A percentile compares a stretch with the other conserved stretches of the same genome.
Evolutionary conservation across 208 protist species (phyloP).

Genomic region (Leishmania turanica): DNA sequence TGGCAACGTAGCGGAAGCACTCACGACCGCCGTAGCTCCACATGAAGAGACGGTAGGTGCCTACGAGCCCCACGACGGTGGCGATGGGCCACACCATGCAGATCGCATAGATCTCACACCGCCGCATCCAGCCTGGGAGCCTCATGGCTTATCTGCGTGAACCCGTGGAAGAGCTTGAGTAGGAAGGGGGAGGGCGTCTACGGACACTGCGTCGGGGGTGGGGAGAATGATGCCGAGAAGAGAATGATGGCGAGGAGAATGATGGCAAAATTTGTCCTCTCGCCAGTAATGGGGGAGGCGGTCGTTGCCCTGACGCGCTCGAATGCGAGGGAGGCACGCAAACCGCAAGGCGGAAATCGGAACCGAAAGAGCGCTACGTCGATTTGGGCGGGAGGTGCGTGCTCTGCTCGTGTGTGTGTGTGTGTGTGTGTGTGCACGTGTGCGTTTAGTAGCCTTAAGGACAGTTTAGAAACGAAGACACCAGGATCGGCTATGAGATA

Average conservation of each 20-base stretch:
- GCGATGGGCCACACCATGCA: conserved; percentile 87
- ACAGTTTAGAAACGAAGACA: neutral
- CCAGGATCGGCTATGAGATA: neutral
- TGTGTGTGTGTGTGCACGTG: no score
- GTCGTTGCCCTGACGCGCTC: neutral
- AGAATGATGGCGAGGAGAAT: neutral
- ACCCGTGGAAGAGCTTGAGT: neutral
- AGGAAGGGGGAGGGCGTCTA: neutral
- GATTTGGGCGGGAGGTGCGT: neutral
- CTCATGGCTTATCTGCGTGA: conserved; percentile 34
- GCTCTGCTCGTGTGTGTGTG: neutral
- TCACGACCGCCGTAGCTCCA: conserved; percentile 89
- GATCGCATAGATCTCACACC: conserved; percentile 83
- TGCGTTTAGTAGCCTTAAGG: neutral
- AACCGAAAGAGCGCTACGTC: neutral
- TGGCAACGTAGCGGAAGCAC: conserved; percentile 88
- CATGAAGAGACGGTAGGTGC: conserved; percentile 82
- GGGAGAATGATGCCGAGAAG: no score
- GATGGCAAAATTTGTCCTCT: neutral
- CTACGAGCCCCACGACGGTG: conserved; percentile 57
- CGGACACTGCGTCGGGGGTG: neutral
- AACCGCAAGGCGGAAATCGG: neutral
- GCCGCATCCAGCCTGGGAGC: conserved; percentile 70
- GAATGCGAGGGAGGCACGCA: neutral
- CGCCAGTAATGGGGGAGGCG: no score